These are phyloP conservation scores for Glycine tomentella DNA, from an alignment of 306 rosid genomes.

Conservation along the genomic window DNA sequence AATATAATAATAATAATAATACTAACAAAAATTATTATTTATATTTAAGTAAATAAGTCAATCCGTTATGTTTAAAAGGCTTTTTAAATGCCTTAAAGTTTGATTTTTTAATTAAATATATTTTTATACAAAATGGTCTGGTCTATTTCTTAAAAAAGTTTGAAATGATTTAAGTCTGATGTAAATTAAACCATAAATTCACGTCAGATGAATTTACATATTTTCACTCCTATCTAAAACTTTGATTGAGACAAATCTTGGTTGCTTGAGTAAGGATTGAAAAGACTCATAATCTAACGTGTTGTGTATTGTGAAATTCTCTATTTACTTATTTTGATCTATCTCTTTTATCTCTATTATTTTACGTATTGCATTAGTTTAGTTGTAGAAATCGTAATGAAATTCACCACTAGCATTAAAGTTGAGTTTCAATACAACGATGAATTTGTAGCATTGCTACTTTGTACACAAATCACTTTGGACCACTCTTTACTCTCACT, in stretches of 20 bases:
- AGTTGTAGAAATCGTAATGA: not conserved
- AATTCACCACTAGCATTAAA: not conserved
- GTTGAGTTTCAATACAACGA: not conserved
- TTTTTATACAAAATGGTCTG: no score
- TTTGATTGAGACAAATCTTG: not conserved
- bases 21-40: no score
- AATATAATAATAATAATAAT: no score
- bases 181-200: no score
- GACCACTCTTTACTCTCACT: not conserved
- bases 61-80: no score
- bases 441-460: not conserved
- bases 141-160: no score
- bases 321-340: not conserved
- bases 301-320: not conserved
- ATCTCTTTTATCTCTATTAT: no score
- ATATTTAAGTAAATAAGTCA: no score
- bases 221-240: not conserved
- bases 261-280: not conserved
- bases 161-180: no score
- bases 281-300: not conserved
- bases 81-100: no score
- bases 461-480: not conserved
- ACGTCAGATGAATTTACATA: no score
- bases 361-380: not conserved
- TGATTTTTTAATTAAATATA: no score